phyloP scores from a whole-genome alignment of 2,329 filamentous ascomycete genomes.

The Fusarium armeniacum region DNA sequence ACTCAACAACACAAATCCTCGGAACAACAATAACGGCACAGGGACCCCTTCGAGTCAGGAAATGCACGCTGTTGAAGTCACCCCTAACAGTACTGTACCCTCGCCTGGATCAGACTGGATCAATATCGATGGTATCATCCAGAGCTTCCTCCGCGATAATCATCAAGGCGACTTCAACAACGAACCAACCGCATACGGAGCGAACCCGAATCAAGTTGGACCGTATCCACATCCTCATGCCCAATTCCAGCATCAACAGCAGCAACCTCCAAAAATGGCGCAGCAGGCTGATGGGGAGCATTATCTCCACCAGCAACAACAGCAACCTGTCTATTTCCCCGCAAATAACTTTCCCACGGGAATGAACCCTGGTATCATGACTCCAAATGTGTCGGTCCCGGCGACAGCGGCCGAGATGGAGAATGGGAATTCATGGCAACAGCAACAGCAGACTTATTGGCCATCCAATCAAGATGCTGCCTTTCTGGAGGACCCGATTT shows the following conservation, averaged over 20 bases:
- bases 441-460: constrained; percentile 20
- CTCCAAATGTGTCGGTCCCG: constrained; percentile 2
- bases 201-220: not conserved
- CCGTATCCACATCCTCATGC: not conserved
- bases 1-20: not conserved
- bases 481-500: constrained; percentile 51
- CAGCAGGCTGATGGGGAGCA: constrained; percentile 19
- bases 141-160: constrained; percentile 51
- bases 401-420: constrained; percentile 13
- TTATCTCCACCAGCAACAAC: constrained; percentile 24
- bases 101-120: constrained; percentile 47
- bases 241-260: constrained; percentile 2
- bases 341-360: constrained; percentile 27
- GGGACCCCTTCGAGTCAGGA: not conserved
- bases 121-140: constrained; percentile 57
- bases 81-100: constrained; percentile 1
- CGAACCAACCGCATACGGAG: constrained; percentile 14
- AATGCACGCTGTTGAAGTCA: not conserved
- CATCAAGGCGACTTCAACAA: constrained; percentile 26
- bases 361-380: not conserved
- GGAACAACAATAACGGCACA: not conserved
- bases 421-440: constrained; percentile 21
- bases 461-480: constrained; percentile 26
- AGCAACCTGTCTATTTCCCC: constrained; percentile 24
- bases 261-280: constrained; percentile 20